Percentiles rank a stretch among this genome's conserved stretches.
Conservation (phyloP, 2,329 filamentous ascomycete species). For the Aspergillus fischeri region DNA sequence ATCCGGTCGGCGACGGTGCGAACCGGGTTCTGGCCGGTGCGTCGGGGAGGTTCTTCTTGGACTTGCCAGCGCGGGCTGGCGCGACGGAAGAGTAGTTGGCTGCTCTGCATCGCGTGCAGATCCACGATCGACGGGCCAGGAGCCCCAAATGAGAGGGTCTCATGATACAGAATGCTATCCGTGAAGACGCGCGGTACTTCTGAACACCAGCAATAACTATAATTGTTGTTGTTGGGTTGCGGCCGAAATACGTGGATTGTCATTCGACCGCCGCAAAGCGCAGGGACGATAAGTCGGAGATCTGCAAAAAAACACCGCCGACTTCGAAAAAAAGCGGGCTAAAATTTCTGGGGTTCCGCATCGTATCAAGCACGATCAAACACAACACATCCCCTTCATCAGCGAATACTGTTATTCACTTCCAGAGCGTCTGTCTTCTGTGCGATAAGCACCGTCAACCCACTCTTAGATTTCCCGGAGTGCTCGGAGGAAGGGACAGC, state of each 20-base stretch:
- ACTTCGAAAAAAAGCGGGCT: conserved; percentile 8
- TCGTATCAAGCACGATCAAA: neutral
- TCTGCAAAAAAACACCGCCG: neutral
- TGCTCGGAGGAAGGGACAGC: neutral
- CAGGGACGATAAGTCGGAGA: neutral
- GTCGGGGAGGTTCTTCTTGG: conserved; percentile 41
- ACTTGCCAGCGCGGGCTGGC: conserved; percentile 21
- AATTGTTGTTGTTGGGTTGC: too few species aligned
- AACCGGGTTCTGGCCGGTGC: conserved; percentile 75
- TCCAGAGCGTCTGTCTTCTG: neutral
- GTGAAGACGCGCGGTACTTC: neutral
- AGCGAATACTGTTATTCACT: neutral
- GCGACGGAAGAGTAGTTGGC: conserved; percentile 27
- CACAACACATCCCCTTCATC: neutral
- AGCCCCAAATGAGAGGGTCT: conserved; percentile 21
- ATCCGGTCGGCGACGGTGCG: conserved; percentile 91
- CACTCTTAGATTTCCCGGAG: neutral
- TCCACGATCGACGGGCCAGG: conserved; percentile 31
- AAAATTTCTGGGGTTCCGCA: conserved; percentile 10
- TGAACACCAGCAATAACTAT: too few species aligned
- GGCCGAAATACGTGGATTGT: neutral
- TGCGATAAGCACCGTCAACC: neutral
- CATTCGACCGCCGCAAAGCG: neutral
- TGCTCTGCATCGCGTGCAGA: conserved; percentile 32
- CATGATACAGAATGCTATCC: conserved; percentile 18